phyloP scores from a whole-genome alignment of 805 yeast genomes.

The Pachysolen tannophilus region DNA sequence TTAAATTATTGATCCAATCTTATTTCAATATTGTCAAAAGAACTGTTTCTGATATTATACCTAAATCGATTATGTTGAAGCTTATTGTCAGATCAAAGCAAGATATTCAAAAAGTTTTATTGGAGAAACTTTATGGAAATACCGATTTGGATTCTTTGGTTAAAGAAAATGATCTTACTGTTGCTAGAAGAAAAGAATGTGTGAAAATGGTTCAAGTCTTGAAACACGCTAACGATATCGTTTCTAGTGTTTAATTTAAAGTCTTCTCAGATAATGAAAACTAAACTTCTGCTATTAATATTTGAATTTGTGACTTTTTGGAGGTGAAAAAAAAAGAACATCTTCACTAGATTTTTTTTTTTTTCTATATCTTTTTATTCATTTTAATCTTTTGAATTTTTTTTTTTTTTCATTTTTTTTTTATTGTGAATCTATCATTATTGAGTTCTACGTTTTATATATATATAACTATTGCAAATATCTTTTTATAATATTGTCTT shows the following conservation, averaged over 20 bases:
- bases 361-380: too few species aligned
- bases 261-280: too few species aligned
- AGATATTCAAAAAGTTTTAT: constrained; percentile 82
- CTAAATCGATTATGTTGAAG: constrained; percentile 92
- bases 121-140: constrained; percentile 78
- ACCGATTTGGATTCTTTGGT: constrained; percentile 70
- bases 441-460: too few species aligned
- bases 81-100: constrained; percentile 77
- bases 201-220: constrained; percentile 91
- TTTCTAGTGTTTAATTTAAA: constrained; percentile 58
- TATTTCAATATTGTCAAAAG: constrained; percentile 90
- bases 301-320: too few species aligned
- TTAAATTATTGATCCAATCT: constrained; percentile 82
- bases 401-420: too few species aligned
- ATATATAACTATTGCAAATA: too few species aligned
- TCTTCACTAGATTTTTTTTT: too few species aligned
- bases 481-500: too few species aligned
- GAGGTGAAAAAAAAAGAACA: too few species aligned
- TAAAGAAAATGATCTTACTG: constrained; percentile 87
- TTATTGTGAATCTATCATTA: too few species aligned
- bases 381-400: too few species aligned
- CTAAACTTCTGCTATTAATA: too few species aligned
- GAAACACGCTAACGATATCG: constrained; percentile 85
- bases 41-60: constrained; percentile 87
- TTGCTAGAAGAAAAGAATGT: constrained; percentile 92